These are phyloP conservation scores for Alternaria arborescens DNA, from an alignment of 2,329 filamentous ascomycete species.

Conservation along the genomic window DNA sequence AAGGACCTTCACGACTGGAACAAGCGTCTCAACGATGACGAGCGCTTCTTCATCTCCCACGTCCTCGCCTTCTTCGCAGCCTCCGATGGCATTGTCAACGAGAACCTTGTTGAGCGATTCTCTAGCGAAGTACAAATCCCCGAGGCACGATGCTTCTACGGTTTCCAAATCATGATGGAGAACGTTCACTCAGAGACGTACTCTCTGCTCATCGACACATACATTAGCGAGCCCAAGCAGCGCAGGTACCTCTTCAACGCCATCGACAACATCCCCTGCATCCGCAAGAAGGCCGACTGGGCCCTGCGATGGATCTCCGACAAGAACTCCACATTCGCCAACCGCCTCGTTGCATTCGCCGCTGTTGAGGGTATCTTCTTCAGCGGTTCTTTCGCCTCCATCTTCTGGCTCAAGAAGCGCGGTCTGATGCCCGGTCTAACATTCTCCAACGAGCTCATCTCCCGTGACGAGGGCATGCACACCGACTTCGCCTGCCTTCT, in stretches of 20 bases:
- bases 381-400: constrained; percentile 96
- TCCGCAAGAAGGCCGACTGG: constrained; percentile 99
- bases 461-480: constrained; percentile 98
- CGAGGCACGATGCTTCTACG: constrained; percentile 99
- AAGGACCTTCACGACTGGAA: constrained; percentile 99
- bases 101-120: constrained; percentile 98
- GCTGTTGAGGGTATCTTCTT: constrained; percentile 99
- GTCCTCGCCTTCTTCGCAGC: constrained; percentile 99
- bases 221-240: constrained; percentile 97
- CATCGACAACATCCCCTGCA: constrained; percentile 98
- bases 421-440: constrained; percentile 98
- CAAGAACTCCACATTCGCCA: constrained; percentile 91
- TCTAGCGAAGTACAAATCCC: constrained; percentile 95
- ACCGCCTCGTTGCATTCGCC: constrained; percentile 94
- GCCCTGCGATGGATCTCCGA: constrained; percentile 94
- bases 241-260: constrained; percentile 96
- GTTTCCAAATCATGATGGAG: constrained; percentile 99
- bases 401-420: constrained; percentile 99
- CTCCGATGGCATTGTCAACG: constrained; percentile 98
- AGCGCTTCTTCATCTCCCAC: constrained; percentile 98
- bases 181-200: constrained; percentile 99
- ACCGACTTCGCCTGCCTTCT: constrained; percentile 98
- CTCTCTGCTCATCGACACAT: constrained; percentile 98
- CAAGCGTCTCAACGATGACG: constrained; percentile 94
- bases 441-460: constrained; percentile 99